Conservation (phyloP, 192 early-diverging fungal genomes). For the Spizellomyces punctatus region DNA sequence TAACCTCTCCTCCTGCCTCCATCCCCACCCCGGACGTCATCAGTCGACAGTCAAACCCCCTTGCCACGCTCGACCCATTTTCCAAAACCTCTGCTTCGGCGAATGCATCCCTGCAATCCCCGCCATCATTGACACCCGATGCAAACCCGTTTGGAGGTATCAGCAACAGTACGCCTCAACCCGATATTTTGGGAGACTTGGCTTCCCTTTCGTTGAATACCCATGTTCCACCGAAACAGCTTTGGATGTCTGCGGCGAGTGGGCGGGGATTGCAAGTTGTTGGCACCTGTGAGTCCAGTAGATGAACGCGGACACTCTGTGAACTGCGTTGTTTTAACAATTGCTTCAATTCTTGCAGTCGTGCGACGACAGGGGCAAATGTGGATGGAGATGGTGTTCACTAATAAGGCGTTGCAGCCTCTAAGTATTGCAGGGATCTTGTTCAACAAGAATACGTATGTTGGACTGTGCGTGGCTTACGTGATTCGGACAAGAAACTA, state of each 20-base stretch:
- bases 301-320: no score
- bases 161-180: background rate
- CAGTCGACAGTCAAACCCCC: slow-evolving; percentile 16
- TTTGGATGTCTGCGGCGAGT: slow-evolving; percentile 30
- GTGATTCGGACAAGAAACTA: no score
- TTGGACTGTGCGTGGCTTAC: background rate
- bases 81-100: slow-evolving; percentile 33
- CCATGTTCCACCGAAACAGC: slow-evolving; percentile 14
- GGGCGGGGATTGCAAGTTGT: slow-evolving; percentile 44
- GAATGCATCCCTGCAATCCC: background rate
- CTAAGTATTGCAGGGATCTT: slow-evolving; percentile 72
- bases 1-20: background rate
- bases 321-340: no score
- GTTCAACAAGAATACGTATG: slow-evolving; percentile 76
- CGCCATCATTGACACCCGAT: background rate
- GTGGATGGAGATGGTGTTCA: slow-evolving; percentile 66
- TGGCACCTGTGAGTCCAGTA: slow-evolving; percentile 22
- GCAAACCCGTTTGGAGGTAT: background rate
- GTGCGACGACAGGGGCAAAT: slow-evolving; percentile 58
- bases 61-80: slow-evolving; percentile 41
- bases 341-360: slow-evolving; percentile 37
- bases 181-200: slow-evolving; percentile 17
- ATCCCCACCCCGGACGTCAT: background rate
- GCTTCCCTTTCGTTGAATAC: slow-evolving; percentile 17
- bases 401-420: slow-evolving; percentile 53